A percentile compares a stretch with the other conserved stretches of the same genome.
phyloP scores from a whole-genome alignment of 1,139 yeast species.

The Candida tropicalis region DNA sequence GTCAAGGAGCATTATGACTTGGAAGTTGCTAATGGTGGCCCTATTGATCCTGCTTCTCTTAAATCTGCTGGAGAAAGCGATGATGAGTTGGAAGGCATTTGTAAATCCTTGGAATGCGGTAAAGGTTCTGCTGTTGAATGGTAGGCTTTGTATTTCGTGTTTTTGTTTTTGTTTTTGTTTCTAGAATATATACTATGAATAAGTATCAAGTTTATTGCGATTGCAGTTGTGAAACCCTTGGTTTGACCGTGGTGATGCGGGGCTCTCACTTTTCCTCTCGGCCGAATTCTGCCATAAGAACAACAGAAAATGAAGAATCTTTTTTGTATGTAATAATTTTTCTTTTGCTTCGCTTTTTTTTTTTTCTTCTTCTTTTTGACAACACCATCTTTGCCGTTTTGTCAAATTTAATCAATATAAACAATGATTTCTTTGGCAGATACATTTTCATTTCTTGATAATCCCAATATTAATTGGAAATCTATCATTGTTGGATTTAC shows the following conservation, averaged over 20 bases:
- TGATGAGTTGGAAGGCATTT: constrained; percentile 51
- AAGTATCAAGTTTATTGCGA: too few species aligned
- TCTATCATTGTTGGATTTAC: constrained; percentile 72
- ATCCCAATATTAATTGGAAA: constrained; percentile 77
- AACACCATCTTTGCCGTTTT: too few species aligned
- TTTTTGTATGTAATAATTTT: background rate
- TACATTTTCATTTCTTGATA: constrained; percentile 37
- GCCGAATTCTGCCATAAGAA: too few species aligned
- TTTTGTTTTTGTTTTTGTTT: too few species aligned
- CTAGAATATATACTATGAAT: too few species aligned
- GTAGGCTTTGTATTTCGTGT: constrained; percentile 5
- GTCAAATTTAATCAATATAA: too few species aligned
- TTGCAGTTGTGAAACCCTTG: too few species aligned
- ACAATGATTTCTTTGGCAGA: constrained; percentile 20
- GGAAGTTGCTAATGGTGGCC: constrained; percentile 47
- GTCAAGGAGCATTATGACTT: constrained; percentile 52
- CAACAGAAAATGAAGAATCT: too few species aligned
- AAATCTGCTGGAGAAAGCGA: constrained; percentile 42
- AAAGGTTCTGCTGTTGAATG: constrained; percentile 11
- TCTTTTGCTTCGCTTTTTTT: too few species aligned
- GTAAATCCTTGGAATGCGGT: constrained; percentile 49
- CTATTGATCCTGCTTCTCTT: constrained; percentile 55
- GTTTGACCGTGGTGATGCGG: too few species aligned
- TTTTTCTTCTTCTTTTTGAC: too few species aligned
- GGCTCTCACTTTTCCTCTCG: too few species aligned